Conservation (phyloP, 371 early-diverging fungal genomes). For the Rhizopus microsporus region DNA sequence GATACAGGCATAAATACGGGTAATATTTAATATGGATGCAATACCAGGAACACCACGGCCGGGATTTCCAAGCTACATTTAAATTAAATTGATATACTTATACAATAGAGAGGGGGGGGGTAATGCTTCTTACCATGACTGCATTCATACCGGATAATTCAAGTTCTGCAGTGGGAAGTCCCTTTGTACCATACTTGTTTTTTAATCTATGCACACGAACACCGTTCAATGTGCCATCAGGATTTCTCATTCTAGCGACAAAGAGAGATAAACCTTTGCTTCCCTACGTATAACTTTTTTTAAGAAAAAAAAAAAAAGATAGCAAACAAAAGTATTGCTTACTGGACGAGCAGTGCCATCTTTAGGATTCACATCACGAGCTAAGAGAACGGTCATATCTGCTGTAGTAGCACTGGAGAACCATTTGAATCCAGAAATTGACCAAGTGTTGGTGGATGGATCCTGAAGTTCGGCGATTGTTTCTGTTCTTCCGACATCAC, state of each 20-base stretch:
- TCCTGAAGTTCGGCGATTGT: constrained; percentile 55
- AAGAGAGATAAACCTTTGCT: constrained; percentile 65
- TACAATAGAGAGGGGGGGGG: neutral
- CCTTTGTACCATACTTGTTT: constrained; percentile 69
- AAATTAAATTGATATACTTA: neutral
- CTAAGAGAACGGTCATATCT: constrained; percentile 68
- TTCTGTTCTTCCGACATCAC: constrained; percentile 54
- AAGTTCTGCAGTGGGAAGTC: constrained; percentile 75
- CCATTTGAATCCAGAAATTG: constrained; percentile 72
- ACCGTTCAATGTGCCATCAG: constrained; percentile 59
- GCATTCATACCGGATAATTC: constrained; percentile 60
- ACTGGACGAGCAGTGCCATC: constrained; percentile 32
- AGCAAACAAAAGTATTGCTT: neutral
- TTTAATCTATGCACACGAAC: constrained; percentile 65
- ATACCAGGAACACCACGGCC: constrained; percentile 65
- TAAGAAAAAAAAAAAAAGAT: neutral
- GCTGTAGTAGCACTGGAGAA: constrained; percentile 73
- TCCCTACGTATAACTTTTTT: constrained; percentile 24
- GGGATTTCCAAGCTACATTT: constrained; percentile 39
- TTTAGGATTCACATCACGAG: constrained; percentile 54
- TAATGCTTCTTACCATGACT: constrained; percentile 34
- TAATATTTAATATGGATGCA: constrained; percentile 65
- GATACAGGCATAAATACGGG: constrained; percentile 63
- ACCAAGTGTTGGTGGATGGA: constrained; percentile 43
- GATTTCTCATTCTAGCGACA: constrained; percentile 56